Evolutionary conservation across 2,329 filamentous ascomycete species (phyloP), one percentile per base, ranked within the genome.

Genomic region (Orbilia blumenaviensis): DNA sequence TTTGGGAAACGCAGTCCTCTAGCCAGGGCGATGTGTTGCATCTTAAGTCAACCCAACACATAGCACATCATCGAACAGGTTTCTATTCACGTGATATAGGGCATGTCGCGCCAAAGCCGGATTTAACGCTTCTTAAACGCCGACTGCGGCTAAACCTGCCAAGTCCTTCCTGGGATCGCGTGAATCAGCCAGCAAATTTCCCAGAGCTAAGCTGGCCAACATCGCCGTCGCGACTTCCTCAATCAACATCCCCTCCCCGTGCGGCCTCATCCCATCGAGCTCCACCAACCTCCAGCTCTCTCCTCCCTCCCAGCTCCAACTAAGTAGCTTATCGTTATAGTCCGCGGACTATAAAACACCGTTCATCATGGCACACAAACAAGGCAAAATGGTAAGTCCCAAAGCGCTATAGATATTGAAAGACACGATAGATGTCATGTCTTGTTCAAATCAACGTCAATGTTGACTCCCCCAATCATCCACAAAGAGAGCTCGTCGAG

Each of bases 301-400:
- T 21, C 21, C 62, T 16, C 32, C 38, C 63, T 14, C 27, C 21
- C 44, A n/a, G 21, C 16, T 34, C 23, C 44, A 52, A 56, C 34
- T 68, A n/a, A n/a, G n/a, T n/a, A n/a, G n/a, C n/a, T n/a, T n/a
- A n/a, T n/a, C n/a, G 9, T 18, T 34, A 9, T 36, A 68, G 71
- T 75, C 71, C 21, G 4, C 52, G 63, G 62, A 75, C 71, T 75
- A 42, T 68, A 75, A 83, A 82, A 80, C 82, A 80, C 79, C 80
- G 78, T 81, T 81, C 82, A 89, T 84, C 80, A 90, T 90, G 89
- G 89, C 90, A 83, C 94, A 97, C 88, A 96, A 97, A 85, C 94
- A 97, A 85, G 95, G 95, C 85, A 98, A 99, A 88, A 98, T 99
- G 95, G 95, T 98, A 87, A 88, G 92, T 90, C 79, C 78, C 77